A percentile compares a stretch with the other conserved stretches of the same genome.
Conservation (phyloP, 805 yeast genomes). For the Suhomyces canberraensis region DNA sequence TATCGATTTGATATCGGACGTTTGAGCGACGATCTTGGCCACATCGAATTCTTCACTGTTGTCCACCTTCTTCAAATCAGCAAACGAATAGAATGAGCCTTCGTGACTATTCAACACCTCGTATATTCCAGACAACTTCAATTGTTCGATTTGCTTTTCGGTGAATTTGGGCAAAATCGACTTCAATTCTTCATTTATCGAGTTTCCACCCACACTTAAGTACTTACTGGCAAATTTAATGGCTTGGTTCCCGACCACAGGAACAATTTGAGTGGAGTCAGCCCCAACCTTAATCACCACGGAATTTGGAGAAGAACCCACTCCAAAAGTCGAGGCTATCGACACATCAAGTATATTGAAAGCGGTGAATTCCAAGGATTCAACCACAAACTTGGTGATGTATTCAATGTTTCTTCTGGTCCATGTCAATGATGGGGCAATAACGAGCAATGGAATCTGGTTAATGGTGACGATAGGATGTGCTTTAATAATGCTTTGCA, state of each 20-base stretch:
- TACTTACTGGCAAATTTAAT: conserved; percentile 51
- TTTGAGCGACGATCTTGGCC: conserved; percentile 79
- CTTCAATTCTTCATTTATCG: conserved; percentile 54
- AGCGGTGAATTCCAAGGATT: conserved; percentile 66
- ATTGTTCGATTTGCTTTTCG: conserved; percentile 60
- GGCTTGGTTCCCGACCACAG: conserved; percentile 71
- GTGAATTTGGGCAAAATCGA: conserved; percentile 57
- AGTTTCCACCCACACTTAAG: conserved; percentile 59
- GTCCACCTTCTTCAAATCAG: conserved; percentile 36
- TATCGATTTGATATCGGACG: conserved; percentile 36
- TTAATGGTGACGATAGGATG: conserved; percentile 48
- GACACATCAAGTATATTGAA: conserved; percentile 67
- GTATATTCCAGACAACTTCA: conserved; percentile 71
- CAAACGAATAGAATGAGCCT: conserved; percentile 59
- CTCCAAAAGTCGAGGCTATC: conserved; percentile 70
- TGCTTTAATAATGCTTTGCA: conserved; percentile 36
- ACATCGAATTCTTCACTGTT: conserved; percentile 72
- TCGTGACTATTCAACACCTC: conserved; percentile 76
- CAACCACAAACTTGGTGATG: conserved; percentile 74
- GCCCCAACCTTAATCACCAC: conserved; percentile 79
- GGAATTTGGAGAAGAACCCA: conserved; percentile 61
- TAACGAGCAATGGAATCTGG: conserved; percentile 69
- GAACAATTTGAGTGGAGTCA: conserved; percentile 70
- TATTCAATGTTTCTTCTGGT: conserved; percentile 62
- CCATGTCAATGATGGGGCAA: conserved; percentile 65